These are phyloP conservation scores for Rhodotorula sp. DNA, from an alignment of 1,284 basidiomycete genomes.

Conservation along the genomic window DNA sequence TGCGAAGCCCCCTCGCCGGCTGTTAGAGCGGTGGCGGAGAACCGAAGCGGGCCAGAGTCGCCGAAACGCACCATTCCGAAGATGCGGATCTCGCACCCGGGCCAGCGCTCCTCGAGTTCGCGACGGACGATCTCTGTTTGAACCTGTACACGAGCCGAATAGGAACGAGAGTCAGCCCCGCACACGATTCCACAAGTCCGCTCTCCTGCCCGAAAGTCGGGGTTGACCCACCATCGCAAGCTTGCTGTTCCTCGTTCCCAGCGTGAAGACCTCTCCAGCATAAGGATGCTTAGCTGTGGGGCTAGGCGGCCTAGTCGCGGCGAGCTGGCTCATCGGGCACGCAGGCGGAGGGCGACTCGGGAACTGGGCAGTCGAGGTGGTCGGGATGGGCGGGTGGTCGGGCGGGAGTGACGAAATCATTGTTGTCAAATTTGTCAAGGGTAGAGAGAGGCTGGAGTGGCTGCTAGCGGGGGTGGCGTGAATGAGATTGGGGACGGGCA, in stretches of 20 bases:
- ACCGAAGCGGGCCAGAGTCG: neutral
- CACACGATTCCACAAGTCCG: too few species aligned
- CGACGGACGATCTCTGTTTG: constrained; percentile 76
- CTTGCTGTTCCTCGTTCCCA: constrained; percentile 81
- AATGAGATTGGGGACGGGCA: neutral
- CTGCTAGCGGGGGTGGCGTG: neutral
- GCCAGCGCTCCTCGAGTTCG: constrained; percentile 57
- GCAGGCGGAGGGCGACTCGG: constrained; percentile 10
- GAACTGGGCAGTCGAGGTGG: constrained; percentile 19
- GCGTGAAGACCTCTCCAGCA: constrained; percentile 49
- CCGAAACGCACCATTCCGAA: constrained; percentile 34
- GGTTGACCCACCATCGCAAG: constrained; percentile 61
- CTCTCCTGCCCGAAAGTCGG: neutral
- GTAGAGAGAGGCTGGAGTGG: neutral
- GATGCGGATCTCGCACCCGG: constrained; percentile 56
- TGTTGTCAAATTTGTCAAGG: neutral
- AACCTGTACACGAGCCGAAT: constrained; percentile 43
- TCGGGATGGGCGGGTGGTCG: constrained; percentile 30
- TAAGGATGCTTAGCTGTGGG: neutral
- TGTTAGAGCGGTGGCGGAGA: neutral
- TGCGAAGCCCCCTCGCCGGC: too few species aligned
- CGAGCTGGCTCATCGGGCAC: constrained; percentile 15
- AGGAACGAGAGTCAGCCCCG: neutral
- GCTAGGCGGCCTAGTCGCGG: constrained; percentile 5
- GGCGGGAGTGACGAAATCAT: constrained; percentile 10